Percentiles rank a stretch among this genome's conserved stretches.
These are phyloP conservation scores for Friedmanniomyces simplex DNA, from an alignment of 495 filamentous ascomycete genomes.

Conservation along the genomic window DNA sequence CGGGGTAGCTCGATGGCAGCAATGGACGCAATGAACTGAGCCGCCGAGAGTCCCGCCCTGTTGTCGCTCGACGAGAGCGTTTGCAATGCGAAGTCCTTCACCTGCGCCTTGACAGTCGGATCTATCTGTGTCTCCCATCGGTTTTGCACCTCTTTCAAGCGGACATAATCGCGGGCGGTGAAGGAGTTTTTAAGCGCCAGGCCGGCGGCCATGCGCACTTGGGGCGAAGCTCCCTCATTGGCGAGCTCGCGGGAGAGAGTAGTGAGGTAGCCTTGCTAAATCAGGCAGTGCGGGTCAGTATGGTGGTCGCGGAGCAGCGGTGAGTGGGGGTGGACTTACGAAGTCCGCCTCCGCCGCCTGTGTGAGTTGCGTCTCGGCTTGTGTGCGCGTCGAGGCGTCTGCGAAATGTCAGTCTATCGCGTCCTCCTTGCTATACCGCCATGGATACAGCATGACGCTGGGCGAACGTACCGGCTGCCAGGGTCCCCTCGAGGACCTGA, in stretches of 20 bases:
- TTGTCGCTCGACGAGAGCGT: slow-evolving; percentile 66
- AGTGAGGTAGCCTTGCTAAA: slow-evolving; percentile 75
- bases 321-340: slow-evolving; percentile 47
- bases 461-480: slow-evolving; percentile 65
- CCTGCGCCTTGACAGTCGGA: slow-evolving; percentile 63
- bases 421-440: background rate
- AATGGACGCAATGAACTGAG: slow-evolving; percentile 90
- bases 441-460: slow-evolving; percentile 17
- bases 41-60: slow-evolving; percentile 77
- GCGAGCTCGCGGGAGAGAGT: slow-evolving; percentile 87
- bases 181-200: slow-evolving; percentile 96
- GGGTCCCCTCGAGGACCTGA: slow-evolving; percentile 81
- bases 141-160: slow-evolving; percentile 74
- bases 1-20: slow-evolving; percentile 88
- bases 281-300: background rate
- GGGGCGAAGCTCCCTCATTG: slow-evolving; percentile 71
- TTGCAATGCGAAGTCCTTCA: slow-evolving; percentile 79
- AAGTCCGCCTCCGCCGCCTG: slow-evolving; percentile 90
- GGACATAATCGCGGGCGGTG: slow-evolving; percentile 75
- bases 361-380: slow-evolving; percentile 85
- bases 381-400: slow-evolving; percentile 84
- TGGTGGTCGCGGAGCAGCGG: background rate
- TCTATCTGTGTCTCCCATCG: slow-evolving; percentile 82
- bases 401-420: slow-evolving; percentile 25
- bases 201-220: slow-evolving; percentile 86